Conservation (phyloP, 108 stramenopile species). For the Epipyxis sp. region DNA sequence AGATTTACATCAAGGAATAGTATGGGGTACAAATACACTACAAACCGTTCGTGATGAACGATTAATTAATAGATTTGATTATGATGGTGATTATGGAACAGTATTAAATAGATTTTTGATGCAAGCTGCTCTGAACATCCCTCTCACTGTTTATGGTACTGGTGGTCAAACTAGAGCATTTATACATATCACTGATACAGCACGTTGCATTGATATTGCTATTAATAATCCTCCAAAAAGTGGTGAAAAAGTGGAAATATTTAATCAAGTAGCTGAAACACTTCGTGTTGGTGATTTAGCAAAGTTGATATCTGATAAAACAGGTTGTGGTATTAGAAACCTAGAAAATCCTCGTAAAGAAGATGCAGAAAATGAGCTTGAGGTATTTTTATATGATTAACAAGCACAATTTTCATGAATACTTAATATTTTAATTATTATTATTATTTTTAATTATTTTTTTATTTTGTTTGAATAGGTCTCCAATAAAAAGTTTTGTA, state of each 20-base stretch:
- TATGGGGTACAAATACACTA: slow-evolving; percentile 99
- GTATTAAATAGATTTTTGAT: slow-evolving; percentile 96
- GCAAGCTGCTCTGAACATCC: slow-evolving; percentile 93
- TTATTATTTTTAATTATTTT: too few relatives aligned
- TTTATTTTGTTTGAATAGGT: slow-evolving; percentile 31
- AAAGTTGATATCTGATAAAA: slow-evolving; percentile 78
- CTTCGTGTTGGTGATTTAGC: slow-evolving; percentile 92
- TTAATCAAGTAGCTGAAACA: slow-evolving; percentile 95
- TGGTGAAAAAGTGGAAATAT: slow-evolving; percentile 88
- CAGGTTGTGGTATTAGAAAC: slow-evolving; percentile 80
- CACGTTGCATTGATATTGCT: slow-evolving; percentile 91
- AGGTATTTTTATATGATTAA: slow-evolving; percentile 45
- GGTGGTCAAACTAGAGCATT: slow-evolving; percentile 96
- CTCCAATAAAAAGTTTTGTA: slow-evolving; percentile 88
- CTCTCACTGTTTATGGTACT: slow-evolving; percentile 94
- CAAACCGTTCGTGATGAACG: slow-evolving; percentile 88
- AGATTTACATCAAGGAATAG: slow-evolving; percentile 96
- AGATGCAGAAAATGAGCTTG: slow-evolving; percentile 94
- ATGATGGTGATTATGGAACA: slow-evolving; percentile 97
- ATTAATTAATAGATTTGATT: slow-evolving; percentile 94
- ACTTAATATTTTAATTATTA: too few relatives aligned
- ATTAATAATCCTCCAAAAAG: slow-evolving; percentile 86
- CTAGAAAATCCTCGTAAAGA: slow-evolving; percentile 95
- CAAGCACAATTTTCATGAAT: too few relatives aligned
- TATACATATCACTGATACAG: slow-evolving; percentile 93